These are phyloP conservation scores for Xylariaceae sp. DNA, from an alignment of 2,329 filamentous ascomycete genomes.

Conservation along the genomic window DNA sequence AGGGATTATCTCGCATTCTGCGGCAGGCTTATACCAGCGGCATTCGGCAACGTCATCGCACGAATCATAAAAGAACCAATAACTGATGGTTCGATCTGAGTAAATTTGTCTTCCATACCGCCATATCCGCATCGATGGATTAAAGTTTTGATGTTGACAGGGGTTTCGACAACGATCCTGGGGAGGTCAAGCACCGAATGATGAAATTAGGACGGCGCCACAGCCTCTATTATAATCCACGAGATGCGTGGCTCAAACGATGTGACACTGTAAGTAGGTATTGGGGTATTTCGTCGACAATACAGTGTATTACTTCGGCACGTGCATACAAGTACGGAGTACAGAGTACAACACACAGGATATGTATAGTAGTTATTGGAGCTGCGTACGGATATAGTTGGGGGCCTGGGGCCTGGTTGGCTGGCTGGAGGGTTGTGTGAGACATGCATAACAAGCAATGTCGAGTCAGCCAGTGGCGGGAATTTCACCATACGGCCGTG, in stretches of 20 bases:
- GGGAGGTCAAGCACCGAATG: neutral
- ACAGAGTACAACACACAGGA: neutral
- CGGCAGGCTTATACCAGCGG: neutral
- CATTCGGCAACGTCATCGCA: conserved; percentile 5
- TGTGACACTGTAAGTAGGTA: neutral
- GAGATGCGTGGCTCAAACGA: neutral
- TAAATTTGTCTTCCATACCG: neutral
- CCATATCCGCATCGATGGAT: neutral
- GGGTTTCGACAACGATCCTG: neutral
- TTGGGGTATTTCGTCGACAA: neutral
- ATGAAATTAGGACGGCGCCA: neutral
- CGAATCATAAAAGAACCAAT: conserved; percentile 5
- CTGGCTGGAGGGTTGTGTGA: neutral
- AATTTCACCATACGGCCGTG: neutral
- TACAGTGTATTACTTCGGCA: neutral
- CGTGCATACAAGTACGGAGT: neutral
- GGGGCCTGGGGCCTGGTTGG: too few relatives aligned
- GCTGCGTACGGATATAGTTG: neutral
- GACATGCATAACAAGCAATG: neutral
- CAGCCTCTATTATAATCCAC: neutral
- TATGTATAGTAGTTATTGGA: neutral
- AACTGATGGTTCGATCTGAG: neutral
- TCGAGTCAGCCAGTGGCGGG: neutral
- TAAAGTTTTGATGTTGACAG: neutral
- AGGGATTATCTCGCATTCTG: neutral